These are phyloP conservation scores for Trichoderma sp. DNA, from an alignment of 2,329 filamentous ascomycete species.

Conservation along the genomic window DNA sequence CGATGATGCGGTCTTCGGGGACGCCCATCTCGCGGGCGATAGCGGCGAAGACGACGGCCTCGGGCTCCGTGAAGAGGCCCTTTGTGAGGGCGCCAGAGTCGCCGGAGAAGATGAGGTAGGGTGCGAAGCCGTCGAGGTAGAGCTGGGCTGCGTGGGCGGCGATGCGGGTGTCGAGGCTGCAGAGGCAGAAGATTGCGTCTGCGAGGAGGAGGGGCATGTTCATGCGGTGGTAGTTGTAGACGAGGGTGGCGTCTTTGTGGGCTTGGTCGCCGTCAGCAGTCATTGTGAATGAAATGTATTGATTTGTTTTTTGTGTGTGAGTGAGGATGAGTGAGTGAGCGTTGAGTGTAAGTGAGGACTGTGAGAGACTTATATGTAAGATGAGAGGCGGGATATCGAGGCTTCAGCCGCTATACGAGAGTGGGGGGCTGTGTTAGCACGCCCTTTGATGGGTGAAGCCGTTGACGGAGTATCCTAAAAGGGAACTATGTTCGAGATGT, in stretches of 20 bases:
- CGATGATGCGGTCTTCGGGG: constrained; percentile 36
- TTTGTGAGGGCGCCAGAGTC: constrained; percentile 41
- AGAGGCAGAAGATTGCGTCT: constrained; percentile 46
- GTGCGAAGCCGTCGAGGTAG: constrained; percentile 39
- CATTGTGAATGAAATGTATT: background rate
- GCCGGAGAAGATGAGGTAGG: constrained; percentile 44
- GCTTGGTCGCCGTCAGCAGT: background rate
- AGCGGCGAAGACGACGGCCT: constrained; percentile 43
- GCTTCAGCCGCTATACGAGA: constrained; percentile 7
- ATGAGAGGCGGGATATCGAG: background rate
- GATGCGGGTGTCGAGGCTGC: constrained; percentile 46
- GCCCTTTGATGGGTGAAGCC: background rate
- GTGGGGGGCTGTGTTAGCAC: background rate
- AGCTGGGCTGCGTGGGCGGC: constrained; percentile 42
- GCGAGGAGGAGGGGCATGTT: constrained; percentile 35
- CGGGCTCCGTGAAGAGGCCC: constrained; percentile 38
- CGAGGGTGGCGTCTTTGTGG: constrained; percentile 34
- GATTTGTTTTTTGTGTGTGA: background rate
- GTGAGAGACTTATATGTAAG: background rate
- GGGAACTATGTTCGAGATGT: background rate
- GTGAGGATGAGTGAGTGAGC: background rate
- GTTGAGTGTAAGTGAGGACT: background rate
- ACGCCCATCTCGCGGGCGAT: constrained; percentile 41
- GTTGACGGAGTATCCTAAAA: background rate
- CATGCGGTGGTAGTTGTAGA: constrained; percentile 47